Evolutionary conservation across 805 yeast species (phyloP).

Genomic region (Wickerhamomyces tratensis): DNA sequence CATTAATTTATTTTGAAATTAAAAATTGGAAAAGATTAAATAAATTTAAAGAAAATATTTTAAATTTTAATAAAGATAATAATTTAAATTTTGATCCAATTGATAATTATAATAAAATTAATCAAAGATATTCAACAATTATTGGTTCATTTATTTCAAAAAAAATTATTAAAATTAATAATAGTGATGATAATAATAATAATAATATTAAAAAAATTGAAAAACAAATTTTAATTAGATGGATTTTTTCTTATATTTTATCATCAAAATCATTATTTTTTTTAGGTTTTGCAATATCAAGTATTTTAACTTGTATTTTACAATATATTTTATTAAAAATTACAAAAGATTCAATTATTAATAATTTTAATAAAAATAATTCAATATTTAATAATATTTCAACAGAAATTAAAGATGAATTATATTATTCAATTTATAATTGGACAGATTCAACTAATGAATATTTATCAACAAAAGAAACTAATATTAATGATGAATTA

Average conservation of each 20-base stretch:
- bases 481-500: slow-evolving; percentile 46
- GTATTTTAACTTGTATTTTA: slow-evolving; percentile 40
- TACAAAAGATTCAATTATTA: slow-evolving; percentile 12
- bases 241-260: slow-evolving; percentile 33
- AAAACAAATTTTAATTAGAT: slow-evolving; percentile 19
- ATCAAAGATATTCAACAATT: slow-evolving; percentile 13
- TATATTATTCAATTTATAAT: slow-evolving; percentile 23
- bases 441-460: slow-evolving; percentile 54
- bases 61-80: not conserved
- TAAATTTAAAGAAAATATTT: slow-evolving; percentile 19
- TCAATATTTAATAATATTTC: slow-evolving; percentile 2
- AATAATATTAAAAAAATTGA: no score
- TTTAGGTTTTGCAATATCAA: slow-evolving; percentile 45
- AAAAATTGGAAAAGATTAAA: slow-evolving; percentile 37
- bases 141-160: slow-evolving; percentile 10
- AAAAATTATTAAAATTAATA: not conserved
- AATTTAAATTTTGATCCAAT: slow-evolving; percentile 12
- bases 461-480: slow-evolving; percentile 39
- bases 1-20: slow-evolving; percentile 34
- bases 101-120: slow-evolving; percentile 14
- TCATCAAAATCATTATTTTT: slow-evolving; percentile 42
- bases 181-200: no score
- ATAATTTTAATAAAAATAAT: slow-evolving; percentile 1
- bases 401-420: slow-evolving; percentile 7
- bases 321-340: slow-evolving; percentile 40